Evolutionary conservation across 345 rosid species (phyloP).

Genomic region (Isatis tinctoria): DNA sequence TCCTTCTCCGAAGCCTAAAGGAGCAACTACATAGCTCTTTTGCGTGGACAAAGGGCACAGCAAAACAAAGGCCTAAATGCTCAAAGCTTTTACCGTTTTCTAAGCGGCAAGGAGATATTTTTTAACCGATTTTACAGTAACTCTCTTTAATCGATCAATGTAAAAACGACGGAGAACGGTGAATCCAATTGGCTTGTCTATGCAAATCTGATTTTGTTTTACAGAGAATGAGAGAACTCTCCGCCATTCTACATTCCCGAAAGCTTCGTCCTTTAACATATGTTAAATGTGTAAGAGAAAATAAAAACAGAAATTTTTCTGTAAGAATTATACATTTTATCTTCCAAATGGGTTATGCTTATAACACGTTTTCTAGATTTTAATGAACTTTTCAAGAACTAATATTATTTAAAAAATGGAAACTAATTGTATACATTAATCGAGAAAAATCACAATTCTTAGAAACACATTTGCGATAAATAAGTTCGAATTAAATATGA

Average conservation of each 20-base stretch:
- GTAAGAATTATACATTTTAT: too few species aligned
- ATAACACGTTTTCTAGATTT: too few species aligned
- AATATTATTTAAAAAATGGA: too few species aligned
- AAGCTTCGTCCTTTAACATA: neutral
- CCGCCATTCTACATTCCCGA: neutral
- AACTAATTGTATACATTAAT: too few species aligned
- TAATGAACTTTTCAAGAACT: too few species aligned
- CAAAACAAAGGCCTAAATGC: neutral
- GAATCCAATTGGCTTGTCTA: slow-evolving; percentile 18
- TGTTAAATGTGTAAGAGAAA: neutral
- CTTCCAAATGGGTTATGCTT: too few species aligned
- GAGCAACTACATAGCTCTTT: slow-evolving; percentile 27
- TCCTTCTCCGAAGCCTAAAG: slow-evolving; percentile 72
- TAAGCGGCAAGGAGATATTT: slow-evolving; percentile 14
- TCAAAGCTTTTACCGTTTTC: slow-evolving; percentile 15
- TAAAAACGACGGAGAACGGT: slow-evolving; percentile 12
- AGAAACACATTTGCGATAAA: neutral
- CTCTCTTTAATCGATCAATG: slow-evolving; percentile 23
- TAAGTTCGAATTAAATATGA: neutral
- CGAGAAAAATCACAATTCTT: neutral
- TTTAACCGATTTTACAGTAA: slow-evolving; percentile 16
- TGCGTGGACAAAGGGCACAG: neutral
- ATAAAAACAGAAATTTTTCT: too few species aligned
- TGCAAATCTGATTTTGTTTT: slow-evolving; percentile 19
- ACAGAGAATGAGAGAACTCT: too few species aligned